These are phyloP conservation scores for Stagonosporopsis chrysanthemi DNA, from an alignment of 2,329 filamentous ascomycete genomes.

Conservation along the genomic window DNA sequence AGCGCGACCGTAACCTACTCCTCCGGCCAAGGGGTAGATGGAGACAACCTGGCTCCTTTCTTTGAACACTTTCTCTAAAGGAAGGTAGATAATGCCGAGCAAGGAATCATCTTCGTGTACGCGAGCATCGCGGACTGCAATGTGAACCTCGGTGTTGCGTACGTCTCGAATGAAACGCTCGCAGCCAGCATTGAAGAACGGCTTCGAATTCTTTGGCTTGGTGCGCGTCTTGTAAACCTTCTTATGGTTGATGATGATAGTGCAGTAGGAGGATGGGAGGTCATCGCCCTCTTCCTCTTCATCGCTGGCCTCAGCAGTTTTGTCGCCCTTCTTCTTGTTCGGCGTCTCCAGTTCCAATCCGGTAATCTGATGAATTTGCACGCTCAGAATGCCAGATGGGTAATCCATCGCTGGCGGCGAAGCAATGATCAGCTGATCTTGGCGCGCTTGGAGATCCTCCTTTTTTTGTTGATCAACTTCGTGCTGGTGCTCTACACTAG, in stretches of 20 bases:
- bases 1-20: constrained; percentile 74
- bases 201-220: constrained; percentile 79
- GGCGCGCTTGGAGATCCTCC: constrained; percentile 66
- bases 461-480: constrained; percentile 73
- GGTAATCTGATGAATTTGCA: constrained; percentile 77
- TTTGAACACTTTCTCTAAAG: constrained; percentile 67
- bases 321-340: constrained; percentile 61
- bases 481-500: constrained; percentile 64
- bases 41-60: constrained; percentile 70
- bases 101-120: constrained; percentile 74
- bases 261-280: constrained; percentile 75
- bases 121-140: constrained; percentile 71
- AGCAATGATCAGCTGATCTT: constrained; percentile 71
- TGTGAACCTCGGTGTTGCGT: constrained; percentile 70
- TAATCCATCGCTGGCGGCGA: constrained; percentile 69
- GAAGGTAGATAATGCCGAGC: constrained; percentile 74
- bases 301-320: constrained; percentile 62
- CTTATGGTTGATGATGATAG: constrained; percentile 75
- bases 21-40: constrained; percentile 72
- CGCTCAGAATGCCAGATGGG: constrained; percentile 71
- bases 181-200: constrained; percentile 79
- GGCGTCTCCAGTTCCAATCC: constrained; percentile 68
- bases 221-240: constrained; percentile 74
- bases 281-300: constrained; percentile 68
- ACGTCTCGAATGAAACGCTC: constrained; percentile 77